Evolutionary conservation across 2,329 filamentous ascomycete species (phyloP).

Genomic region (Daldinia sp.): DNA sequence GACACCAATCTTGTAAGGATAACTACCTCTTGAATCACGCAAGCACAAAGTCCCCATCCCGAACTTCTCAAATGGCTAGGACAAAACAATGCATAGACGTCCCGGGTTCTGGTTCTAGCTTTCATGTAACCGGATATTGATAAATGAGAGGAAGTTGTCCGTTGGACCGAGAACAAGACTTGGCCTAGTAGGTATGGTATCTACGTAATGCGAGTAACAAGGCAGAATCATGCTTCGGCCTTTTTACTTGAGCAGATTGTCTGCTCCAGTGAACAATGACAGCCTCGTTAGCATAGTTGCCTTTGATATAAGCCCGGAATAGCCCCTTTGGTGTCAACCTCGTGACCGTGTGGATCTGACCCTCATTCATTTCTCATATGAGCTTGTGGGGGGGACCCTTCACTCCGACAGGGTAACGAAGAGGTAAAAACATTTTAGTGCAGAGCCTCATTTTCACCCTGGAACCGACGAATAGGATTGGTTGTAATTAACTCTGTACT

Average conservation of each 20-base stretch:
- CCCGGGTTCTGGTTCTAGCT: no score
- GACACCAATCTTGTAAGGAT: not conserved
- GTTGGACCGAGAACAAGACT: not conserved
- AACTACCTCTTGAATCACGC: not conserved
- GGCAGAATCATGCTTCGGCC: not conserved
- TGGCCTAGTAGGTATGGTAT: not conserved
- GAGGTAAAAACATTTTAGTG: not conserved
- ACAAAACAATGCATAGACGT: not conserved
- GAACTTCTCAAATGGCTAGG: not conserved
- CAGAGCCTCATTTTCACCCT: not conserved
- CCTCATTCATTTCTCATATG: conserved; percentile 1
- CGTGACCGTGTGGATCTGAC: not conserved
- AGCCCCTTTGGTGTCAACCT: not conserved
- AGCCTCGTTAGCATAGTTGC: not conserved
- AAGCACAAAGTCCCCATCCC: not conserved
- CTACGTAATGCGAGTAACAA: not conserved
- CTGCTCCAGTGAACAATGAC: not conserved
- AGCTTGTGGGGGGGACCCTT: not conserved
- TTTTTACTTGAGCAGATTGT: not conserved
- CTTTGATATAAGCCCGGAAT: conserved; percentile 8
- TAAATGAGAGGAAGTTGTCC: not conserved
- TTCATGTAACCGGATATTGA: not conserved
- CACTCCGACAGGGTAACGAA: not conserved
- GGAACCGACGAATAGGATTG: not conserved
- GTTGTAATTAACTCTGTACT: not conserved